Evolutionary conservation across 495 filamentous ascomycete genomes (phyloP).

Genomic region (Endocarpon pusillum): DNA sequence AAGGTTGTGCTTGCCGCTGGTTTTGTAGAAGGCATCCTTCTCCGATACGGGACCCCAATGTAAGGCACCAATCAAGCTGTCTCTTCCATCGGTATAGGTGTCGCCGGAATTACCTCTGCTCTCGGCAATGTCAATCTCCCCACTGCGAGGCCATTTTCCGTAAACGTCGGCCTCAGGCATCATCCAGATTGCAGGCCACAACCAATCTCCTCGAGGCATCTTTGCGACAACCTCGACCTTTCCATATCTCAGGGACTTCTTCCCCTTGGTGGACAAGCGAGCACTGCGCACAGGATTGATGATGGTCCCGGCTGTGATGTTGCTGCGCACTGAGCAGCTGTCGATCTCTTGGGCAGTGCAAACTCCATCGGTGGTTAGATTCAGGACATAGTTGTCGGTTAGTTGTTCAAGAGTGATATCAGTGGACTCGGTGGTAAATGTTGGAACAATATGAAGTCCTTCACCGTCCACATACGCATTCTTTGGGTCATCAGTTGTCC

Average conservation of each 20-base stretch:
- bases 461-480: slow-evolving; percentile 23
- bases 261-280: slow-evolving; percentile 50
- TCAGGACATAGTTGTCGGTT: slow-evolving; percentile 40
- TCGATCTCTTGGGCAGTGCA: slow-evolving; percentile 38
- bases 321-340: slow-evolving; percentile 47
- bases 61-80: background rate
- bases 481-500: slow-evolving; percentile 37
- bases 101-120: slow-evolving; percentile 56
- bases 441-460: slow-evolving; percentile 30
- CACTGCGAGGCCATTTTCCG: slow-evolving; percentile 57
- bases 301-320: slow-evolving; percentile 50
- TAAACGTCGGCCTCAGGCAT: slow-evolving; percentile 54
- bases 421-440: slow-evolving; percentile 21
- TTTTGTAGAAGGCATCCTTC: slow-evolving; percentile 58
- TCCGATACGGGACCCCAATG: slow-evolving; percentile 3
- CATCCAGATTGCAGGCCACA: slow-evolving; percentile 84
- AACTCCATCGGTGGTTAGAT: slow-evolving; percentile 40
- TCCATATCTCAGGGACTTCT: slow-evolving; percentile 57
- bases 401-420: slow-evolving; percentile 18
- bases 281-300: slow-evolving; percentile 63
- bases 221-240: slow-evolving; percentile 62
- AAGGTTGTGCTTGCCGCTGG: slow-evolving; percentile 37
- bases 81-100: slow-evolving; percentile 26
- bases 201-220: slow-evolving; percentile 63
- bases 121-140: slow-evolving; percentile 75